Evolutionary conservation across 441 rosid genomes (phyloP), one percentile per base, ranked within the genome.

Genomic region (Populus hybrid): DNA sequence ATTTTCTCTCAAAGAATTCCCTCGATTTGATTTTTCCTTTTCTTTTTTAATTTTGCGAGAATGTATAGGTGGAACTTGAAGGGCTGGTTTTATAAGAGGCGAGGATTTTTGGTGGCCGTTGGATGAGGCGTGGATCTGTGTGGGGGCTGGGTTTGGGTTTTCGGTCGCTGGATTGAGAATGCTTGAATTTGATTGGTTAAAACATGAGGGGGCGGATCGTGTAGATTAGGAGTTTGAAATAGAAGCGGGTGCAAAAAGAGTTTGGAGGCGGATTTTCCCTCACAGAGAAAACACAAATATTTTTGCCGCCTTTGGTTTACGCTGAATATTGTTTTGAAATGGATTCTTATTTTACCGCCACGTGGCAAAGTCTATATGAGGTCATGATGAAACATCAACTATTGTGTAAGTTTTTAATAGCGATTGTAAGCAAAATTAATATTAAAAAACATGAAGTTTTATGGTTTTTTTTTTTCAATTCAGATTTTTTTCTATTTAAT

Each of bases 1-100:
- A 71, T 71, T 8, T 23, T 40, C 4, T 30, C 0, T 30, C 32
- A 30, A 30, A 3, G 32, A 30, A 30, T 3, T 30, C 32, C 32
- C 32, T 30, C 32, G n/a, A 0, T 50, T 50, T 16, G 59, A 50
- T 50, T 18, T 50, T 50, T 14, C 2, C 57, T 46, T 50, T 14
- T 16, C 2, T 50, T 0, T 50, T 50, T 5, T 11, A 11, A 1
- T 11, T 5, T 50, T 5, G 2, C 6, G 7, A 46, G 20, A 14
- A 1, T 14, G 6, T 5, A 0, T 0, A 50, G 3, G 1, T 0
- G 8, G 59, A 16, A 16, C 0, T 50, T 18, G 0, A 2, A 3
- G 57, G 57, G 57, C 57, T 46, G 57, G 0, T 5, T 50, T 50
- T 16, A 50, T 50, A 50, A 0, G 59, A 50, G 59, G 59, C 6